Conservation (phyloP, 2,329 filamentous ascomycete genomes). For the Clarireedia hainanense region DNA sequence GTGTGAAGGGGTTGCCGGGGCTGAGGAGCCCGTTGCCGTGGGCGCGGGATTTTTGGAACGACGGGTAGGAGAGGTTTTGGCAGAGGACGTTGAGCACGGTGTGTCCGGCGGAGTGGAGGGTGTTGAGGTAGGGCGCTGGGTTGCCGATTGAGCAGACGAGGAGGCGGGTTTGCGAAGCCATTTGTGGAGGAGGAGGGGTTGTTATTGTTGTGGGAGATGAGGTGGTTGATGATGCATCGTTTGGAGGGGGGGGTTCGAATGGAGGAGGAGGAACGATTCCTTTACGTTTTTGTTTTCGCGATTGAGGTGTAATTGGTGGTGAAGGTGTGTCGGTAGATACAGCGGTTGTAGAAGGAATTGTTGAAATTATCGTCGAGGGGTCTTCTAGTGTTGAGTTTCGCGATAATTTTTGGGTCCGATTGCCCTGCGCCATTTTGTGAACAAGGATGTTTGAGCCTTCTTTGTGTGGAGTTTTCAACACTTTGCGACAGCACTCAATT, state of each 20-base stretch:
- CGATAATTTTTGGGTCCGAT: too few relatives aligned
- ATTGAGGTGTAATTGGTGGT: background rate
- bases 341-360: too few relatives aligned
- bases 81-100: conserved; percentile 56
- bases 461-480: too few relatives aligned
- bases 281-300: background rate
- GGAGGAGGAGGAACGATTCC: background rate
- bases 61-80: conserved; percentile 30
- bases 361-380: background rate
- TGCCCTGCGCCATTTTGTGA: too few relatives aligned
- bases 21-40: conserved; percentile 43
- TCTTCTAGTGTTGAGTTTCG: too few relatives aligned
- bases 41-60: conserved; percentile 39
- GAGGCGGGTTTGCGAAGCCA: conserved; percentile 40
- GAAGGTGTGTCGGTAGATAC: background rate
- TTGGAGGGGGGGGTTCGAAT: background rate
- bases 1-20: conserved; percentile 46
- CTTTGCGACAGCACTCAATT: too few relatives aligned
- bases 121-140: conserved; percentile 64
- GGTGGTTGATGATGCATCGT: background rate
- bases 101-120: conserved; percentile 84
- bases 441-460: too few relatives aligned
- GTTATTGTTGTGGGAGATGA: background rate
- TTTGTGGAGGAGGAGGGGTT: conserved; percentile 1
- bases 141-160: conserved; percentile 87